A percentile compares a stretch with the other conserved stretches of the same genome.
Conservation (phyloP, 768 basidiomycete species). For the Lactifluus volemus region DNA sequence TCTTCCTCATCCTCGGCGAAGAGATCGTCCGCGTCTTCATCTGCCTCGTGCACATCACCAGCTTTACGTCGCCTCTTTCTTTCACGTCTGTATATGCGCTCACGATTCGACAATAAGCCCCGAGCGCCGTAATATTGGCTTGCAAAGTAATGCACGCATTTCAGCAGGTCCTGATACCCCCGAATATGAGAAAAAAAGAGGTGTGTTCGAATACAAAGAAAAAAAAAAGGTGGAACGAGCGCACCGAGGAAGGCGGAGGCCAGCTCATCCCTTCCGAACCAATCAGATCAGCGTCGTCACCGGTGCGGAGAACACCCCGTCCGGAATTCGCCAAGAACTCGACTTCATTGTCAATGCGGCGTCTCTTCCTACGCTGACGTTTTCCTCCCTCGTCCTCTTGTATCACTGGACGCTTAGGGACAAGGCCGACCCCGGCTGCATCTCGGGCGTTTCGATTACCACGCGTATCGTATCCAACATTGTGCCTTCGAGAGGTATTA, state of each 20-base stretch:
- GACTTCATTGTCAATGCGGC: conserved; percentile 7
- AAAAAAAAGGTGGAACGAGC: conserved; percentile 14
- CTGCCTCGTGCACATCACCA: conserved; percentile 5
- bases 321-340: conserved; percentile 7
- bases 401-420: conserved; percentile 28
- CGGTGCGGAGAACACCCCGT: not conserved
- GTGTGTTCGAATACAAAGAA: not conserved
- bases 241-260: conserved; percentile 44
- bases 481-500: conserved; percentile 28
- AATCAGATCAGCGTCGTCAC: not conserved
- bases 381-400: conserved; percentile 22
- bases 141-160: conserved; percentile 43
- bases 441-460: conserved; percentile 63
- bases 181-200: not conserved
- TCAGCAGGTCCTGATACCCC: conserved; percentile 39
- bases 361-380: not conserved
- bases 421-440: conserved; percentile 44
- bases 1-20: conserved; percentile 10
- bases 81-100: conserved; percentile 37
- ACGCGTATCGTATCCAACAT: conserved; percentile 36
- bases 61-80: conserved; percentile 27
- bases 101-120: conserved; percentile 47
- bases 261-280: not conserved
- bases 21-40: conserved; percentile 15
- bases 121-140: conserved; percentile 51